A percentile compares a stretch with the other conserved stretches of the same genome.
These are phyloP conservation scores for Boletus patriciae DNA, from an alignment of 768 basidiomycete species.

Conservation along the genomic window DNA sequence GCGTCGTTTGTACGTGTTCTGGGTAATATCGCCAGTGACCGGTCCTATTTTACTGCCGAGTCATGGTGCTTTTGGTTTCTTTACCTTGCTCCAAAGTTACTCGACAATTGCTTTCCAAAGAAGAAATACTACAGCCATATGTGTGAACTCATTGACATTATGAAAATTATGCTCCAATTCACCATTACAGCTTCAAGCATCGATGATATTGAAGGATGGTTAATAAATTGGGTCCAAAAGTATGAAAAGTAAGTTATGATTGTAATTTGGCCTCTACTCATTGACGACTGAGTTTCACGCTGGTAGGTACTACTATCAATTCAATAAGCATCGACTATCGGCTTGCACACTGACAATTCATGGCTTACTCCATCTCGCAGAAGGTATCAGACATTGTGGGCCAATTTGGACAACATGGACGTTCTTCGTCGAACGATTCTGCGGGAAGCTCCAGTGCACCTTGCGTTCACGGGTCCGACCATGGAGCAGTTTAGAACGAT, in stretches of 20 bases:
- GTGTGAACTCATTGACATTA: background rate
- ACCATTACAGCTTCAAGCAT: background rate
- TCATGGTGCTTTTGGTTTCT: conserved; percentile 23
- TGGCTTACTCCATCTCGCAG: background rate
- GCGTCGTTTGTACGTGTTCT: conserved; percentile 30
- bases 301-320: background rate
- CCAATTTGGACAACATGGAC: background rate
- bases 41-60: background rate
- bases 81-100: conserved; percentile 17
- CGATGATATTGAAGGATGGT: background rate
- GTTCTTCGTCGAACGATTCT: background rate
- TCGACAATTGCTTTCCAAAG: background rate
- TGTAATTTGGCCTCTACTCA: too few species aligned
- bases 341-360: background rate
- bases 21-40: conserved; percentile 35
- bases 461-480: background rate
- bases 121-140: background rate
- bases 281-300: too few species aligned
- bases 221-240: too few species aligned
- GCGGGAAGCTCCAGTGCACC: background rate
- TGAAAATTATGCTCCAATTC: background rate
- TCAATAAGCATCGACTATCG: background rate
- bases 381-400: background rate
- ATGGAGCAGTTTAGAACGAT: background rate
- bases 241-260: background rate